Evolutionary conservation across 495 filamentous ascomycete species (phyloP).

Genomic region (Xylaria castorea): DNA sequence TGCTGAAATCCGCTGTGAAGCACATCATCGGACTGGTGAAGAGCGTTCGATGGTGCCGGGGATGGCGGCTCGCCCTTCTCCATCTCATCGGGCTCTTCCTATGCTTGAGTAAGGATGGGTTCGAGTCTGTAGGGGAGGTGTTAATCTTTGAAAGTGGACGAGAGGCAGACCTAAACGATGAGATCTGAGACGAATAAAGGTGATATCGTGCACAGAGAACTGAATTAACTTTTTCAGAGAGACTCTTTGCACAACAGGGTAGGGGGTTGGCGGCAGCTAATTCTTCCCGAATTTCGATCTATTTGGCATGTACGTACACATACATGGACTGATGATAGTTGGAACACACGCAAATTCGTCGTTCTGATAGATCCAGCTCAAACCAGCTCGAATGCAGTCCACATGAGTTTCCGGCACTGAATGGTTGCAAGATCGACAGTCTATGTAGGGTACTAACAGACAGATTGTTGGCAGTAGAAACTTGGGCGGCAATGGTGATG

Average conservation of each 20-base stretch:
- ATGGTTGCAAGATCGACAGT: neutral
- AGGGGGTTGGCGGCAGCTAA: neutral
- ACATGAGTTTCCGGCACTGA: neutral
- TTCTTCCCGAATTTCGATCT: conserved; percentile 21
- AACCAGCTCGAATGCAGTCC: conserved; percentile 11
- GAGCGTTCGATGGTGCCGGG: conserved; percentile 46
- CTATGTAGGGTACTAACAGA: neutral
- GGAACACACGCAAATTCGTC: conserved; percentile 2
- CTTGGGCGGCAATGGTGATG: neutral
- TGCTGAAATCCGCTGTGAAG: conserved; percentile 56
- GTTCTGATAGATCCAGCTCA: conserved; percentile 13
- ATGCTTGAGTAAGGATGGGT: neutral
- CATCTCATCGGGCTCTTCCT: conserved; percentile 39
- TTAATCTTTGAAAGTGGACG: conserved; percentile 2
- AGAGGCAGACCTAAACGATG: neutral
- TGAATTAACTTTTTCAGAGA: conserved; percentile 13
- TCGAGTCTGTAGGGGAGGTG: neutral
- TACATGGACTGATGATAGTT: conserved; percentile 18
- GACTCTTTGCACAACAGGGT: neutral
- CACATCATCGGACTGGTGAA: conserved; percentile 42
- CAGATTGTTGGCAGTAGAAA: neutral
- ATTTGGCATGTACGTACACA: conserved; percentile 26
- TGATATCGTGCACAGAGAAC: neutral
- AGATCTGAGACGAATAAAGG: neutral
- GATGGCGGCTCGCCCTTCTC: conserved; percentile 49